Evolutionary conservation across 257 asterid genomes (phyloP).

Genomic region (Petunia secreta): DNA sequence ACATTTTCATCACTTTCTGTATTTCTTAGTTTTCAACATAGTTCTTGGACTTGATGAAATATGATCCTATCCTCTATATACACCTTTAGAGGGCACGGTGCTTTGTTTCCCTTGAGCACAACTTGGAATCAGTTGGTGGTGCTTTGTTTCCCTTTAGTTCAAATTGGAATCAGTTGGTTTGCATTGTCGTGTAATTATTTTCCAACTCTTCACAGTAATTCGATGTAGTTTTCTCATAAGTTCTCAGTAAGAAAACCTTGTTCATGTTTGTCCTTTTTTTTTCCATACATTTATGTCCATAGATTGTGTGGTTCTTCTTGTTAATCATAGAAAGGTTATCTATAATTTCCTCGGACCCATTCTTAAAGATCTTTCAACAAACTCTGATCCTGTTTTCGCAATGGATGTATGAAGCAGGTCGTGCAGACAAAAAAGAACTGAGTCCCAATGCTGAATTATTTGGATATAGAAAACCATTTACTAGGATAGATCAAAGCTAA

Average conservation of each 20-base stretch:
- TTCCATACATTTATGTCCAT: not conserved
- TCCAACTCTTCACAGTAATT: not conserved
- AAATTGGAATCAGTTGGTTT: not conserved
- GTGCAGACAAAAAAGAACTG: not conserved
- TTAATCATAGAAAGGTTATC: not conserved
- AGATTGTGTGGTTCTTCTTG: not conserved
- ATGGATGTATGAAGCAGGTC: not conserved
- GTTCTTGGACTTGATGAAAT: not conserved
- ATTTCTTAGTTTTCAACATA: not conserved
- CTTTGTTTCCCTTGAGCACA: not conserved
- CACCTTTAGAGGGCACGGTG: not conserved
- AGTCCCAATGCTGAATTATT: not conserved
- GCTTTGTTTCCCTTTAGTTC: not conserved
- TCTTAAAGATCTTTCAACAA: not conserved
- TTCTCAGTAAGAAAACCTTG: not conserved
- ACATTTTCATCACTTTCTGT: not conserved
- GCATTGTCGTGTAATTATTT: not conserved
- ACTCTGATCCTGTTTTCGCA: not conserved
- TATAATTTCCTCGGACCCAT: not conserved
- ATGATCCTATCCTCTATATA: not conserved
- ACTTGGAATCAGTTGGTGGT: not conserved
- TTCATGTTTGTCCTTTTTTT: not conserved
- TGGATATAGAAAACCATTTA: not conserved
- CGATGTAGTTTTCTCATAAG: not conserved
- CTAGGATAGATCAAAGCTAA: not conserved